Conservation (phyloP, 805 yeast genomes). For the Ascoidea rubescens region DNA sequence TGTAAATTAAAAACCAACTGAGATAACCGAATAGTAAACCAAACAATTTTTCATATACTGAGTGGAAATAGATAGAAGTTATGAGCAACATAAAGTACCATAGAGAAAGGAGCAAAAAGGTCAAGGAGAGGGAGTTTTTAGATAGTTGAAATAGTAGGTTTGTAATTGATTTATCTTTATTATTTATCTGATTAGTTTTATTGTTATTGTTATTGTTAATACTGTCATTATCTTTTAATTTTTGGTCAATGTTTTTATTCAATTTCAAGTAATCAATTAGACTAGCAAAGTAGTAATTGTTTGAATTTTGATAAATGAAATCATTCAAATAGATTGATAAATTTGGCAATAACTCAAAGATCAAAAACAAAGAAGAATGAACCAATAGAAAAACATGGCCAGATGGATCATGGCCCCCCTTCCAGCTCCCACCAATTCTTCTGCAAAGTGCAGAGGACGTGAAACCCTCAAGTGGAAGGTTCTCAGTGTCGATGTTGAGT, state of each 20-base stretch:
- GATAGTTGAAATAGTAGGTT: slow-evolving; percentile 3
- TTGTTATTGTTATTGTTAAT: slow-evolving; percentile 8
- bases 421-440: slow-evolving; percentile 50
- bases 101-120: slow-evolving; percentile 25
- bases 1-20: slow-evolving; percentile 27
- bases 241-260: neutral
- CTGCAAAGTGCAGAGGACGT: slow-evolving; percentile 34
- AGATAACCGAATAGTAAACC: slow-evolving; percentile 54
- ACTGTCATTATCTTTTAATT: slow-evolving; percentile 10
- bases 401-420: slow-evolving; percentile 90
- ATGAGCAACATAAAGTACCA: slow-evolving; percentile 86
- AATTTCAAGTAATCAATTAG: neutral
- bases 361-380: slow-evolving; percentile 48
- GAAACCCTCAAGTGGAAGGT: neutral
- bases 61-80: slow-evolving; percentile 79
- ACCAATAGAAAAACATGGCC: slow-evolving; percentile 81
- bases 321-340: slow-evolving; percentile 19
- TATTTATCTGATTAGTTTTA: neutral
- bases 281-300: slow-evolving; percentile 2
- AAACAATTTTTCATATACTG: slow-evolving; percentile 55
- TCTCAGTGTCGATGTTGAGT: too few species aligned
- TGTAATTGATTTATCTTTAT: slow-evolving; percentile 1
- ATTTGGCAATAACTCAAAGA: slow-evolving; percentile 44
- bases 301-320: slow-evolving; percentile 12
- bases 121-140: slow-evolving; percentile 15